phyloP scores from a whole-genome alignment of 1,139 yeast species.

The Casaregolazyma suthepensis region DNA sequence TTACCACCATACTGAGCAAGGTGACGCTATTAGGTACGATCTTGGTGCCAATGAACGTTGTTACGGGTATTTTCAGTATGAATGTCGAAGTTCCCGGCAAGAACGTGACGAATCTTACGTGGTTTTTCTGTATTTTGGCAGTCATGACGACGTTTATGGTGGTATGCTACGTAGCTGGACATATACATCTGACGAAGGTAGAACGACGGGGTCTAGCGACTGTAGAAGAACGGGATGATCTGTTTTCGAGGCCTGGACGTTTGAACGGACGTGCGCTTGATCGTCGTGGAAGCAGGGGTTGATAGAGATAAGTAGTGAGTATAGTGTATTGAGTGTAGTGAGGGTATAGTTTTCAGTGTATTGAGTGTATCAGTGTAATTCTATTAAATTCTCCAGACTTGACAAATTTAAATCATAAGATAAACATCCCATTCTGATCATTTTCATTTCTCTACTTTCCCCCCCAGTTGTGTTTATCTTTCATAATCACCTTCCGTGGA shows the following conservation, averaged over 20 bases:
- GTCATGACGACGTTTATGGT: constrained; percentile 22
- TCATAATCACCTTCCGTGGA: neutral
- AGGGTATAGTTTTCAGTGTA: no score
- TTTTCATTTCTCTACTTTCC: neutral
- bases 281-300: no score
- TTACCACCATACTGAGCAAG: constrained; percentile 80
- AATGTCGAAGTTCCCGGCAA: constrained; percentile 70
- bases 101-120: constrained; percentile 38
- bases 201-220: neutral
- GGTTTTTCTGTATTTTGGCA: constrained; percentile 67
- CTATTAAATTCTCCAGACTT: no score
- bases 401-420: no score
- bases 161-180: constrained; percentile 20
- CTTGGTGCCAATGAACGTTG: constrained; percentile 79
- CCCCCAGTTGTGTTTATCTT: neutral
- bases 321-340: no score
- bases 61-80: constrained; percentile 96
- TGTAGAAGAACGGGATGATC: neutral
- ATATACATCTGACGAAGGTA: neutral
- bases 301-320: no score
- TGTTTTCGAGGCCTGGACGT: neutral
- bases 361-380: no score
- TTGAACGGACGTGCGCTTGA: no score
- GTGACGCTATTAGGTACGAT: constrained; percentile 89
- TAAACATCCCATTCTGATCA: no score